Evolutionary conservation across 2,329 filamentous ascomycete genomes (phyloP).

Genomic region (Fonsecaea monophora): DNA sequence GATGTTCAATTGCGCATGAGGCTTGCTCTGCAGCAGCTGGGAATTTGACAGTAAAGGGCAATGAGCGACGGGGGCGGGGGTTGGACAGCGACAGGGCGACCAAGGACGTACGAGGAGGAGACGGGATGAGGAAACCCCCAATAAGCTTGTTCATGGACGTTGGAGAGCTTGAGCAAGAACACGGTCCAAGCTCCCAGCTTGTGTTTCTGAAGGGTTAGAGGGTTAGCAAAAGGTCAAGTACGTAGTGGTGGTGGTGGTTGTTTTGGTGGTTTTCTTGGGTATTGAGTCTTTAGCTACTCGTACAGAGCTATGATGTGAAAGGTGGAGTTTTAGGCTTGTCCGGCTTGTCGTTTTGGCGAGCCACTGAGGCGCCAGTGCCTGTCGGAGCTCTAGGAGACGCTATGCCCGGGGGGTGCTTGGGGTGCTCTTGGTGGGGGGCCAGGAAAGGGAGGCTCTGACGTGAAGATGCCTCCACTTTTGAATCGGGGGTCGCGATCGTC

Average conservation of each 20-base stretch:
- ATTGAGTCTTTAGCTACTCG: background rate
- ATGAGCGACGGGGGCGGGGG: slow-evolving; percentile 4
- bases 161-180: slow-evolving; percentile 2
- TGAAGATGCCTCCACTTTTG: slow-evolving; percentile 17
- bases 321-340: slow-evolving; percentile 15
- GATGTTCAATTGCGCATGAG: slow-evolving; percentile 19
- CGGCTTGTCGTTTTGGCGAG: slow-evolving; percentile 4
- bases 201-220: background rate
- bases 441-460: slow-evolving; percentile 16
- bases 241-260: background rate
- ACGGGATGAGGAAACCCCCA: background rate
- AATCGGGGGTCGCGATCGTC: slow-evolving; percentile 23
- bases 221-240: background rate
- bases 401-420: background rate
- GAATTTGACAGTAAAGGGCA: slow-evolving; percentile 9
- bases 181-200: background rate
- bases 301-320: slow-evolving; percentile 11
- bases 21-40: slow-evolving; percentile 12
- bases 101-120: background rate
- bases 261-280: background rate
- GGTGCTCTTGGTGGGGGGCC: background rate
- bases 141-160: background rate
- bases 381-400: slow-evolving; percentile 13
- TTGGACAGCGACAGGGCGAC: background rate
- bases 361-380: slow-evolving; percentile 25